Evolutionary conservation across 441 rosid genomes (phyloP).

Genomic region (Corymbia citriodora): DNA sequence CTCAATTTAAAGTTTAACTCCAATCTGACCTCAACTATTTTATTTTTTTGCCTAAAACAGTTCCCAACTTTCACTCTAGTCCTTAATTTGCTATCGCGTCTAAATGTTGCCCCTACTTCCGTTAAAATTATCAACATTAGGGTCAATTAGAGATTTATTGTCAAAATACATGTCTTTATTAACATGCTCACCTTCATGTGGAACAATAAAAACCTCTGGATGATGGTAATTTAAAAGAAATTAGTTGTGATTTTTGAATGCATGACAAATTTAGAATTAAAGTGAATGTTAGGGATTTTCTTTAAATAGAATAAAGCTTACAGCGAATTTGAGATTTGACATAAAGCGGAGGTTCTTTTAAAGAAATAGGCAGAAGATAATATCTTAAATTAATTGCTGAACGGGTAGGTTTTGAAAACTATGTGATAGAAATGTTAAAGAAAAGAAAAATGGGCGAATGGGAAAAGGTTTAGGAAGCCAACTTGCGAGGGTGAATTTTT

Average conservation of each 20-base stretch:
- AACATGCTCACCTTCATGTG: background rate
- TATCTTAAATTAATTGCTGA: background rate
- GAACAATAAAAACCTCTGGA: background rate
- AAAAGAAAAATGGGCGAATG: background rate
- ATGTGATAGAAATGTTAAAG: background rate
- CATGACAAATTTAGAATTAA: fast-evolving
- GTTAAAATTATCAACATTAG: background rate
- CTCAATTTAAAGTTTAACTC: background rate
- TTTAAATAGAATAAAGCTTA: background rate
- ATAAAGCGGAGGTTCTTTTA: background rate
- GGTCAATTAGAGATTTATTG: background rate
- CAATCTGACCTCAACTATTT: background rate
- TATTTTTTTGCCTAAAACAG: background rate
- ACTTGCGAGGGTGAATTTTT: background rate
- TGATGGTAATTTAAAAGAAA: background rate
- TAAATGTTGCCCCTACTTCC: background rate
- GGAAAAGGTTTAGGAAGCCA: background rate
- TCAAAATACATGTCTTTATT: background rate
- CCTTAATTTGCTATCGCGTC: background rate
- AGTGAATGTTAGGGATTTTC: background rate
- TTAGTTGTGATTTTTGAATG: background rate
- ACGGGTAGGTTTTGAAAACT: background rate
- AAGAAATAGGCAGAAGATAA: background rate
- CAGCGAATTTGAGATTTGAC: background rate
- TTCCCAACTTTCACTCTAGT: background rate